These are phyloP conservation scores for Trametes hirsuta DNA, from an alignment of 1,284 basidiomycete species.

Conservation along the genomic window DNA sequence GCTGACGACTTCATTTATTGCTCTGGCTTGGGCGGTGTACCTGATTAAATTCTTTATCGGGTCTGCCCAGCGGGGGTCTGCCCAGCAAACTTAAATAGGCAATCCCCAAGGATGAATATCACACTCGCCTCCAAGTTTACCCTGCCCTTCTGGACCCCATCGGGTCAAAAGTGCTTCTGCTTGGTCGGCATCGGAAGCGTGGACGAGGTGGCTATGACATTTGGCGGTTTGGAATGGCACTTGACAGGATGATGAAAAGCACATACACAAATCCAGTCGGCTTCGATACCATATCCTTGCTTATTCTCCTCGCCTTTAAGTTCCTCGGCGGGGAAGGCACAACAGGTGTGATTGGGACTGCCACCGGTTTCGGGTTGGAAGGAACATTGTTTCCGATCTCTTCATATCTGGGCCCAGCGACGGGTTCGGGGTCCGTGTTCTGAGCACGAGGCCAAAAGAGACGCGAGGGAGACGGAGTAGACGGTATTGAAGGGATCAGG, in stretches of 20 bases:
- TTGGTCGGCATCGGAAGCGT: slow-evolving; percentile 93
- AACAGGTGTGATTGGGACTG: slow-evolving; percentile 32
- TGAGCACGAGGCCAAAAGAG: slow-evolving; percentile 56
- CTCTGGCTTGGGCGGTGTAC: slow-evolving; percentile 74
- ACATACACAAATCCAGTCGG: slow-evolving; percentile 87
- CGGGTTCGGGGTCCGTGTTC: slow-evolving; percentile 32
- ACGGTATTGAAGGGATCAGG: slow-evolving; percentile 70
- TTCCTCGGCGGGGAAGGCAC: slow-evolving; percentile 46
- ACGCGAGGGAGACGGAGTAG: slow-evolving; percentile 67
- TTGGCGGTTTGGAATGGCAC: slow-evolving; percentile 7
- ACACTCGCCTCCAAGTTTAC: slow-evolving; percentile 82
- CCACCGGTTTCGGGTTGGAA: slow-evolving; percentile 25
- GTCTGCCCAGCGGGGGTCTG: slow-evolving; percentile 89
- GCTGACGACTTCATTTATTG: slow-evolving; percentile 81
- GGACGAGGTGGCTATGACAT: slow-evolving; percentile 80
- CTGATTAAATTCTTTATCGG: slow-evolving; percentile 88
- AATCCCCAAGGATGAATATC: not conserved
- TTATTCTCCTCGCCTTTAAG: slow-evolving; percentile 62
- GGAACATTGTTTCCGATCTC: slow-evolving; percentile 41
- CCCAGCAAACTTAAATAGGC: slow-evolving; percentile 30
- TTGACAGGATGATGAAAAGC: slow-evolving; percentile 1
- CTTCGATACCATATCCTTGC: slow-evolving; percentile 85
- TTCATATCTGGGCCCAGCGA: slow-evolving; percentile 69
- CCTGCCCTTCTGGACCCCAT: slow-evolving; percentile 91
- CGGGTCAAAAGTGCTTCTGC: slow-evolving; percentile 86